A percentile compares a stretch with the other conserved stretches of the same genome.
Conservation (phyloP, 1,284 basidiomycete species). For the Moesziomyces sp. region DNA sequence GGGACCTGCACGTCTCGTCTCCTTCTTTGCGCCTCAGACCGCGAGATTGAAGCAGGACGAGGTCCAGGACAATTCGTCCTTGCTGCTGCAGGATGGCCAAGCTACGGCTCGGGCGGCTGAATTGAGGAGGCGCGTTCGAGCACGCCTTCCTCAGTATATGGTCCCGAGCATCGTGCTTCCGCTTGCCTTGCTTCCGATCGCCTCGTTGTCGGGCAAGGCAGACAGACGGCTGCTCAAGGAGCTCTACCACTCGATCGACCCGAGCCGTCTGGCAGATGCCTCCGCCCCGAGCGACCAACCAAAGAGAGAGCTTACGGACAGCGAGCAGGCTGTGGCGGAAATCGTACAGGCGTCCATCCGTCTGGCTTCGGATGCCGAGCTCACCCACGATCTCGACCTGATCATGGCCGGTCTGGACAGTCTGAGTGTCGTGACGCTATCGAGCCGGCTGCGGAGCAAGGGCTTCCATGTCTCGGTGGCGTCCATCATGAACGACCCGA, state of each 20-base stretch:
- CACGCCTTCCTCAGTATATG: conserved; percentile 58
- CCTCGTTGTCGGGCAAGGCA: conserved; percentile 58
- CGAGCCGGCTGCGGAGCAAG: conserved; percentile 40
- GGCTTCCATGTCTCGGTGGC: conserved; percentile 37
- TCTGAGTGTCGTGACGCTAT: conserved; percentile 55
- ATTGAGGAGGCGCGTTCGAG: conserved; percentile 31
- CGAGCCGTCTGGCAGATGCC: conserved; percentile 1
- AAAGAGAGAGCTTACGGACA: conserved; percentile 19
- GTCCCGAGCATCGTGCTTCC: conserved; percentile 56
- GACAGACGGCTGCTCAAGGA: conserved; percentile 43
- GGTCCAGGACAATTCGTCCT: neutral
- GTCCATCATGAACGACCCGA: conserved; percentile 45
- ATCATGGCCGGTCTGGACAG: conserved; percentile 62
- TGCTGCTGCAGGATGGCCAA: conserved; percentile 14
- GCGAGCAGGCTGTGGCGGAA: conserved; percentile 38
- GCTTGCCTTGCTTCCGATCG: conserved; percentile 49
- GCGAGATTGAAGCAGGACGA: conserved; percentile 15
- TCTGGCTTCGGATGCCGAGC: conserved; percentile 10
- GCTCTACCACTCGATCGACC: conserved; percentile 33
- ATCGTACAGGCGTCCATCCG: conserved; percentile 21
- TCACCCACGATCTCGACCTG: conserved; percentile 32
- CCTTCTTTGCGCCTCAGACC: conserved; percentile 39
- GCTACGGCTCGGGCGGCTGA: conserved; percentile 4
- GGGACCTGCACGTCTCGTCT: conserved; percentile 43
- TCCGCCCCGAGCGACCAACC: conserved; percentile 3